Evolutionary conservation across 805 yeast genomes (phyloP).

Genomic region (Candida maris): DNA sequence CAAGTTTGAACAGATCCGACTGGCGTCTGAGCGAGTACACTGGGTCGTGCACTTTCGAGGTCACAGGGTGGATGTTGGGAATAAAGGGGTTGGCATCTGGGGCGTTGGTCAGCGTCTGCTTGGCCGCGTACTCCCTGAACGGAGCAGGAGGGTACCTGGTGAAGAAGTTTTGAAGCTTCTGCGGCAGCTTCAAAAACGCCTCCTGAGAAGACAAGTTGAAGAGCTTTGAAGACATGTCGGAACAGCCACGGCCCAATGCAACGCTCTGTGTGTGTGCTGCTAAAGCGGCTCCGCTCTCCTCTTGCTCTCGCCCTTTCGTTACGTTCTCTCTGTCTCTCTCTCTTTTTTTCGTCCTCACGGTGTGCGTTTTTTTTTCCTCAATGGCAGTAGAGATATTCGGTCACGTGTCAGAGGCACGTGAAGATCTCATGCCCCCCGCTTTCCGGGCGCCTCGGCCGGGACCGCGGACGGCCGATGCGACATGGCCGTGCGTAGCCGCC

Average conservation of each 20-base stretch:
- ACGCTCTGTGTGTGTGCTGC: no score
- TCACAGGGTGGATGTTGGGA: constrained; percentile 79
- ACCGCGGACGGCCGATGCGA: no score
- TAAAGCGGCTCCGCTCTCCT: no score
- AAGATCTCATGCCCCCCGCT: no score
- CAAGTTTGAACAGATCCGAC: constrained; percentile 78
- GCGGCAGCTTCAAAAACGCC: constrained; percentile 55
- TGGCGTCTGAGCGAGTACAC: constrained; percentile 77
- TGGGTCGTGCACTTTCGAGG: constrained; percentile 74
- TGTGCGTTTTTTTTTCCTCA: background rate
- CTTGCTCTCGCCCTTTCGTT: background rate
- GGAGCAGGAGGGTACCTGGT: constrained; percentile 82
- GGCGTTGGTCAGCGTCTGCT: constrained; percentile 63
- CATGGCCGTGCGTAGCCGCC: no score
- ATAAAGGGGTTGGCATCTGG: constrained; percentile 81
- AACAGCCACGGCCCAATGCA: no score
- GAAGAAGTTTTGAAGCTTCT: constrained; percentile 67
- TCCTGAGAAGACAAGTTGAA: constrained; percentile 29
- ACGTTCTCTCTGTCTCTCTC: background rate
- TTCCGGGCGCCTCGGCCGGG: no score
- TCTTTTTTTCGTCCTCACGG: background rate
- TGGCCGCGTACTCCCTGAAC: constrained; percentile 58
- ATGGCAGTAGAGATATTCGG: no score
- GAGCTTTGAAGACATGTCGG: constrained; percentile 10
- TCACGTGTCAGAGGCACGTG: no score